Evolutionary conservation across 495 filamentous ascomycete genomes (phyloP), one percentile per base, ranked within the genome.

Genomic region (Podospora australis): DNA sequence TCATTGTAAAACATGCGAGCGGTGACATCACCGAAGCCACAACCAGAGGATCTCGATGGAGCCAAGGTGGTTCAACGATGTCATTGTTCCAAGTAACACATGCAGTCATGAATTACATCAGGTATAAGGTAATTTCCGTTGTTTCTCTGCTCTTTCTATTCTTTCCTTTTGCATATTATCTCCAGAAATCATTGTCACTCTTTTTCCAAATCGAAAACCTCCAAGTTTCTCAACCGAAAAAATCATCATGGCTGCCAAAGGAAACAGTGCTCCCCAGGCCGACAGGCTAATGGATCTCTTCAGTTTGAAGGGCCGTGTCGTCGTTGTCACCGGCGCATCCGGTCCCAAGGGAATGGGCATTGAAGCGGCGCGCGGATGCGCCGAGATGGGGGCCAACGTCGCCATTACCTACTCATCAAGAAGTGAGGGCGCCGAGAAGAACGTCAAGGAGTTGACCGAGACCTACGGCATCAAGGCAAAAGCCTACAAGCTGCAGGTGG

Each of bases 401-500:
- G 74, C 72, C 54, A 68, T 77, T 49, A 73, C 73, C 11, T 76
- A 77, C 39, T 52, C 63, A 7, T 65, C 67, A 6, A 64, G 70
- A 7, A 65, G 60, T 30, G 63, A 73, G 44, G 74, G 81, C 11
- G 84, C 81, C 9, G 69, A 71, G 14, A 76, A 82, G 58, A 75
- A 87, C 36, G 70, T 75, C 46, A 70, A 67, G 44, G 71, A 77
- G 50, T 72, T 83, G 10, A 44, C 14, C 3, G 58, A 57, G 39
- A 58, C 63, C 0, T 66, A 69, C 50, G 77, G 80, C 41, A 71
- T 87, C 50, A 82, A 80, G 36, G 77, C 75, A 47, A 76, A 76
- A 47, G 84, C 79, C 56, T 84, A 85, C 72, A 75, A 77, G 55
- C 74, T 78, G 34, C 75, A 87, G 62, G 73, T 86, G n/a, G 71